Conservation (phyloP, 306 rosid species). For the Vachellia collinsii region DNA sequence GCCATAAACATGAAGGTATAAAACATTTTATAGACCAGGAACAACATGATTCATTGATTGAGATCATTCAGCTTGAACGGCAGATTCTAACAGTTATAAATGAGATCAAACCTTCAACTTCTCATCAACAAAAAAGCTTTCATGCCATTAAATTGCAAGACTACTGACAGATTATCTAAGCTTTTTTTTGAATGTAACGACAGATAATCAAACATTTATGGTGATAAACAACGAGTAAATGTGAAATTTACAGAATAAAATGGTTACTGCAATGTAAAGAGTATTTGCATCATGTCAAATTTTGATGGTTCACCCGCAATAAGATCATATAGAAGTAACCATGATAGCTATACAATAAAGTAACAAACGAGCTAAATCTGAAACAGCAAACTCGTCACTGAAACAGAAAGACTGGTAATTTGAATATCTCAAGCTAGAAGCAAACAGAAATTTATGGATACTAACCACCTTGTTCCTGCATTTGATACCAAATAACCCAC, state of each 20-base stretch:
- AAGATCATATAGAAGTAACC: slow-evolving; percentile 39
- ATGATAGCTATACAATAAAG: slow-evolving; percentile 50
- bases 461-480: background rate
- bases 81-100: too few species aligned
- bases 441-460: background rate
- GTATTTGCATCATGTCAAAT: background rate
- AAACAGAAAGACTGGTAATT: background rate
- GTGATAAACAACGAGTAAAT: too few species aligned
- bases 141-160: too few species aligned
- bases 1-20: too few species aligned
- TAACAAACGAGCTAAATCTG: slow-evolving; percentile 43
- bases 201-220: too few species aligned
- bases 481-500: background rate
- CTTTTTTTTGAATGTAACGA: too few species aligned
- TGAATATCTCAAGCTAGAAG: slow-evolving; percentile 6
- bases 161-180: too few species aligned
- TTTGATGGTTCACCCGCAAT: slow-evolving; percentile 33
- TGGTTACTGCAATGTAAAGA: background rate
- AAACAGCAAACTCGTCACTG: slow-evolving; percentile 11
- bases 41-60: too few species aligned
- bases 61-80: too few species aligned
- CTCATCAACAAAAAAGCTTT: too few species aligned
- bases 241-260: background rate
- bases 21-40: too few species aligned
- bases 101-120: too few species aligned